Evolutionary conservation across 2,329 filamentous ascomycete genomes (phyloP).

Genomic region (Zymoseptoria tritici): DNA sequence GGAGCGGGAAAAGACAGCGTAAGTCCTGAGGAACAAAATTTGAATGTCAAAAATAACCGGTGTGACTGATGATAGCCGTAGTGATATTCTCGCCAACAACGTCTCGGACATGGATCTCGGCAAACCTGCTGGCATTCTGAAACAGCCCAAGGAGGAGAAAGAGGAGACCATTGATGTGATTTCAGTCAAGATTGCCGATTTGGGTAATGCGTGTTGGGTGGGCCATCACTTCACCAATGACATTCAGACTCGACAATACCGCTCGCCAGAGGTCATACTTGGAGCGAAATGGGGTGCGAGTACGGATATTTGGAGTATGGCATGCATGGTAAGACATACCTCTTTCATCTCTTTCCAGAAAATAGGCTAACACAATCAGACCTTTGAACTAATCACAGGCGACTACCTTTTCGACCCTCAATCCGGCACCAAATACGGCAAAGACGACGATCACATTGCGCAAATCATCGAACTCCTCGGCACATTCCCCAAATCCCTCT

Average conservation of each 20-base stretch:
- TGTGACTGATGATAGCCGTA: constrained; percentile 26
- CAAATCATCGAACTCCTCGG: constrained; percentile 97
- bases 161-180: constrained; percentile 67
- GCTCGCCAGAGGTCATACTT: constrained; percentile 93
- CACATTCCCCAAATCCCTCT: constrained; percentile 85
- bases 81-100: constrained; percentile 79
- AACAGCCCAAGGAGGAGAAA: constrained; percentile 51
- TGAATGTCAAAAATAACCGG: constrained; percentile 9
- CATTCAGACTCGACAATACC: constrained; percentile 95
- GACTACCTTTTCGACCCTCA: constrained; percentile 98
- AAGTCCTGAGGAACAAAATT: constrained; percentile 37
- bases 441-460: constrained; percentile 98
- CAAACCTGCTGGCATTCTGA: constrained; percentile 49
- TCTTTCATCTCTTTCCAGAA: too few relatives aligned
- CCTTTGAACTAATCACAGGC: constrained; percentile 94
- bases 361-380: constrained; percentile 55
- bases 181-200: constrained; percentile 96
- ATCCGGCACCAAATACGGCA: constrained; percentile 97
- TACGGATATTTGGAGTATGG: constrained; percentile 99
- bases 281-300: constrained; percentile 99
- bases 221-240: constrained; percentile 99
- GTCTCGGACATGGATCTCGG: constrained; percentile 92
- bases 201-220: constrained; percentile 98
- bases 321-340: constrained; percentile 94
- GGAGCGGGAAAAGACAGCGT: constrained; percentile 90